Percentiles rank a stretch among this genome's conserved stretches.
phyloP scores from a whole-genome alignment of 257 asterid species.

The Nicotiana obtusifolia region DNA sequence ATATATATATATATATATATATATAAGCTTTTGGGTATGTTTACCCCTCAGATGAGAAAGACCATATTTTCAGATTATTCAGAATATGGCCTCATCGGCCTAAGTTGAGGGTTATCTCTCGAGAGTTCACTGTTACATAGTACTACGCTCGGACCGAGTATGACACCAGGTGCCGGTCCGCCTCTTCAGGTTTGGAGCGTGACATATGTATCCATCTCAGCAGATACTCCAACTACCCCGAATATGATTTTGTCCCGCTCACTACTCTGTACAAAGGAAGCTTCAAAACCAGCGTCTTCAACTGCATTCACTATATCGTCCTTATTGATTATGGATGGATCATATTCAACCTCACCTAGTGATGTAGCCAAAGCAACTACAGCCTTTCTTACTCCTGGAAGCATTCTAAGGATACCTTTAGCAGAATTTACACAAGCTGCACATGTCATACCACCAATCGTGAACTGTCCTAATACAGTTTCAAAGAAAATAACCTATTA shows the following conservation, averaged over 20 bases:
- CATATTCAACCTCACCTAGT: conserved; percentile 90
- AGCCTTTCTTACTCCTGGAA: conserved; percentile 79
- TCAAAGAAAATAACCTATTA: neutral
- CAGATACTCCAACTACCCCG: conserved; percentile 55
- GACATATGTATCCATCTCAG: conserved; percentile 43
- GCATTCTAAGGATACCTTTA: conserved; percentile 63
- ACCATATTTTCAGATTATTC: too few species aligned
- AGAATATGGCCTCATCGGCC: too few species aligned
- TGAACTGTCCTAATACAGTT: conserved; percentile 75
- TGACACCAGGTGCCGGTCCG: too few species aligned
- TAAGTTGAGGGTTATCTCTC: too few species aligned
- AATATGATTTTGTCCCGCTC: conserved; percentile 76
- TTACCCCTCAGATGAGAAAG: too few species aligned
- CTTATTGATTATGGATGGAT: conserved; percentile 55
- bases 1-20: too few species aligned
- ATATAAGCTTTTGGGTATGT: too few species aligned
- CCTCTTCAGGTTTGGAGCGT: too few species aligned
- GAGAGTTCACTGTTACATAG: too few species aligned
- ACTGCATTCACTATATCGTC: conserved; percentile 71
- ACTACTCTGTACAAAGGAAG: conserved; percentile 81
- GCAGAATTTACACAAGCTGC: conserved; percentile 95
- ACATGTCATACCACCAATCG: conserved; percentile 97
- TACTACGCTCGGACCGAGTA: too few species aligned
- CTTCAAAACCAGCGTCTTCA: conserved; percentile 98
- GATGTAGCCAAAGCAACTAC: conserved; percentile 90